Conservation (phyloP, 306 rosid species). For the Argentina anserina region DNA sequence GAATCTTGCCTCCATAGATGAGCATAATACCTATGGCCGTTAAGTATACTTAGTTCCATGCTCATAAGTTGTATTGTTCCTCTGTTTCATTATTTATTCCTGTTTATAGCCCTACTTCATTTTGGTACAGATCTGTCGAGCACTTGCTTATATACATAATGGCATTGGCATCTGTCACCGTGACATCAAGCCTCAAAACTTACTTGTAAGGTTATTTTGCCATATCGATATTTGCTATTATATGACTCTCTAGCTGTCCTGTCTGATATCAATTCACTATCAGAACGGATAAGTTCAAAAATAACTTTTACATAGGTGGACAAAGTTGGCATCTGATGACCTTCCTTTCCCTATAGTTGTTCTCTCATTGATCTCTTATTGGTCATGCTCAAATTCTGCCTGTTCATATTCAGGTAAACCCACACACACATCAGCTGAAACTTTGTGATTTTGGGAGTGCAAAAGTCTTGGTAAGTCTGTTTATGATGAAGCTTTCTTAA, state of each 20-base stretch:
- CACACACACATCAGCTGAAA: constrained; percentile 96
- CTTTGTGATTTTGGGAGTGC: constrained; percentile 99
- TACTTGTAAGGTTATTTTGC: constrained; percentile 62
- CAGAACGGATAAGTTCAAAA: not conserved
- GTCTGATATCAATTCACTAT: not conserved
- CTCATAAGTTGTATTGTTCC: constrained; percentile 5
- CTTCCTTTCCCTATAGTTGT: not conserved
- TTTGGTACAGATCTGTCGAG: constrained; percentile 86
- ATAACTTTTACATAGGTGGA: not conserved
- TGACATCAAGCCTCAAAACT: constrained; percentile 97
- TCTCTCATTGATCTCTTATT: not conserved
- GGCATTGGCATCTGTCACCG: constrained; percentile 97
- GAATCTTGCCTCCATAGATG: not conserved
- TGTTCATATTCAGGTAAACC: constrained; percentile 76
- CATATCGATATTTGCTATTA: not conserved
- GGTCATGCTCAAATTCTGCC: constrained; percentile 28
- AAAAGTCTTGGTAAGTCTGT: constrained; percentile 76
- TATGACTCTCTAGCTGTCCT: not conserved
- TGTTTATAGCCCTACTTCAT: not conserved
- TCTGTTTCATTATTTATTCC: constrained; percentile 16
- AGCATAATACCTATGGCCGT: not conserved
- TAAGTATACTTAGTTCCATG: not conserved
- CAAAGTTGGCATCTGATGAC: not conserved
- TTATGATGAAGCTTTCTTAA: constrained; percentile 21
- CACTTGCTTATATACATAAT: constrained; percentile 93